Percentiles rank a stretch among this genome's conserved stretches.
phyloP scores from a whole-genome alignment of 306 rosid genomes.

The Medicago arabica region DNA sequence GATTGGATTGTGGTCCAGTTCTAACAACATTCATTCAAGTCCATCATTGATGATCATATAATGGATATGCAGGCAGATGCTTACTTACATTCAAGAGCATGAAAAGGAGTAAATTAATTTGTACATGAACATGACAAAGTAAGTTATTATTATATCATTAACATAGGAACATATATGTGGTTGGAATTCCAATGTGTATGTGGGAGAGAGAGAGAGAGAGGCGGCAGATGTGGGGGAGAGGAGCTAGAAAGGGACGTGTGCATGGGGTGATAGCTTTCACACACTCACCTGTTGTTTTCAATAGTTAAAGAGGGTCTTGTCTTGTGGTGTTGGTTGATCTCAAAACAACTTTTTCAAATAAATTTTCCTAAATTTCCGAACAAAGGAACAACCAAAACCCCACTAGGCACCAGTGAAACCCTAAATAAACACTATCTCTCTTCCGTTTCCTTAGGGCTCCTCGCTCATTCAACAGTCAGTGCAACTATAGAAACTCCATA shows the following conservation, averaged over 20 bases:
- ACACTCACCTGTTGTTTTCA: constrained; percentile 82
- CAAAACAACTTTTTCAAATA: constrained; percentile 33
- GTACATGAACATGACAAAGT: constrained; percentile 2
- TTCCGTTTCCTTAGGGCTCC: constrained; percentile 67
- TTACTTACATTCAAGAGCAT: background rate
- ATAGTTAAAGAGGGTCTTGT: constrained; percentile 78
- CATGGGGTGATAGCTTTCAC: constrained; percentile 99
- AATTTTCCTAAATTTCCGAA: constrained; percentile 67
- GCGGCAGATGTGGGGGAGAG: constrained; percentile 99
- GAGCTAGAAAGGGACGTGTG: constrained; percentile 99
- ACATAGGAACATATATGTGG: constrained; percentile 47
- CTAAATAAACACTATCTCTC: constrained; percentile 16
- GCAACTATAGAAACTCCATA: constrained; percentile 53
- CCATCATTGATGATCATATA: too few species aligned
- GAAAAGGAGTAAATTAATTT: background rate
- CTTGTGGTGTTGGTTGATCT: constrained; percentile 54
- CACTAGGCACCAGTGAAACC: constrained; percentile 34
- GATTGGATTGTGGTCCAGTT: too few species aligned
- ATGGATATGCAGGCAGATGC: background rate
- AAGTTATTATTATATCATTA: background rate
- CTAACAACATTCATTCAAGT: too few species aligned
- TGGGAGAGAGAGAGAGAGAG: constrained; percentile 56
- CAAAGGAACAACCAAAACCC: constrained; percentile 42
- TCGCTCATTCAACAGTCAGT: constrained; percentile 44
- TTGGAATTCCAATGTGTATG: constrained; percentile 65